Percentiles rank a stretch among this genome's conserved stretches.
phyloP scores from a whole-genome alignment of 2,329 filamentous ascomycete species.

The Tolypocladium amazonense region DNA sequence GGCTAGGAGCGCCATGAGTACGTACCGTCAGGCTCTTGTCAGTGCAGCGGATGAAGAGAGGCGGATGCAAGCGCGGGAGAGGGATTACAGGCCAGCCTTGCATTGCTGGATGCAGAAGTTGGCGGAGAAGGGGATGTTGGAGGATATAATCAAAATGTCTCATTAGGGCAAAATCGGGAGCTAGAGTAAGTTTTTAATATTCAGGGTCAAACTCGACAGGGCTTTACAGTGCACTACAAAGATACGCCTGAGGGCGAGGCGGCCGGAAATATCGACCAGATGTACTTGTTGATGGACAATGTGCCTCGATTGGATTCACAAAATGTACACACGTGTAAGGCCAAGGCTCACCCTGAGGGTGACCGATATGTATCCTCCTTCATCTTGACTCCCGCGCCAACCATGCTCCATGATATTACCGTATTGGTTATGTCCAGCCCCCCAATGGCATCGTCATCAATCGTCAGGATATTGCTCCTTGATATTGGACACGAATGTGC shows the following conservation, averaged over 20 bases:
- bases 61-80: slow-evolving; percentile 43
- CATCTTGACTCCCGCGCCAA: background rate
- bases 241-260: background rate
- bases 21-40: slow-evolving; percentile 38
- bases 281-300: background rate
- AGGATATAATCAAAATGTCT: slow-evolving; percentile 22
- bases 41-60: slow-evolving; percentile 36
- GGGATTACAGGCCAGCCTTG: slow-evolving; percentile 61
- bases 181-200: background rate
- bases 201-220: too few species aligned
- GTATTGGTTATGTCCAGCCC: background rate
- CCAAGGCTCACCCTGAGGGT: background rate
- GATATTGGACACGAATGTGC: slow-evolving; percentile 72
- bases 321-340: background rate
- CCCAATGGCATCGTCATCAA: slow-evolving; percentile 24
- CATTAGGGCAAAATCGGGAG: slow-evolving; percentile 1
- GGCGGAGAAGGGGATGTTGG: slow-evolving; percentile 53
- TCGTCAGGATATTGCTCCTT: slow-evolving; percentile 79
- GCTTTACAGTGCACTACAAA: background rate
- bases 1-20: slow-evolving; percentile 28
- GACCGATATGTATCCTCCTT: background rate
- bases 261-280: background rate
- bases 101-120: slow-evolving; percentile 60
- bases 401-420: background rate
- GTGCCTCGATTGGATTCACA: background rate